Evolutionary conservation across 345 rosid species (phyloP), one percentile per base, ranked within the genome.

Genomic region (Geranium brycei): DNA sequence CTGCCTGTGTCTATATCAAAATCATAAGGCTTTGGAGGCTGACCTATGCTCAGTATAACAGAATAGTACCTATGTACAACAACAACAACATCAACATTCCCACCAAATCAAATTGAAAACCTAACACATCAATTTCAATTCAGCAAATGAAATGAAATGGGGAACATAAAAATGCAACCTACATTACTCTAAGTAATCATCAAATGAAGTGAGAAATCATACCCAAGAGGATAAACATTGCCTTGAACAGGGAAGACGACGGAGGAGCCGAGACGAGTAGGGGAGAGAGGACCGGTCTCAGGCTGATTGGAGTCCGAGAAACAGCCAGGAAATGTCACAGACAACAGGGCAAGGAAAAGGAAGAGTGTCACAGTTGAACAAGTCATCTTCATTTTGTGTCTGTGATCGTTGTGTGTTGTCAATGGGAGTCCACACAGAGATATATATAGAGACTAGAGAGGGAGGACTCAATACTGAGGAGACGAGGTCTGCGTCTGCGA

Each of bases 171-270:
- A 32, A 32, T 32, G 38, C 38, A 32, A 32, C 38, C 3, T n/a
- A 32, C 38, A 32, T 2, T 32, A 32, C 38, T 32, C 38, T 6
- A 6, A 32, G 6, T 3, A 32, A 32, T 32, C 38, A 32, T 32
- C 41, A 35, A 35, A 14, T 69, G 51, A 63, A 61, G 19, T 23
- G 19, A 18, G 64, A 32, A 23, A 23, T 23, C 78, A 7, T 68
- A 92, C 99, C 99, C 99, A 64, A 82, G 87, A 70, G 99, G 99
- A 71, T 89, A 87, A 67, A 89, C 95, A 70, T 87, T 89, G 16
- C 99, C 99, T 23, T 78, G 66, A 67, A 89, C 60, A 0, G 84
- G 87, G 38, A 92, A 80, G 13, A 92, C 79, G 53, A 79, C 70
- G 68, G 96, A 78, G 66, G 91, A 82, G 59, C 71, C 75, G 61